Evolutionary conservation across 1,139 yeast genomes (phyloP).

Genomic region (Blastobotrys aristatus): DNA sequence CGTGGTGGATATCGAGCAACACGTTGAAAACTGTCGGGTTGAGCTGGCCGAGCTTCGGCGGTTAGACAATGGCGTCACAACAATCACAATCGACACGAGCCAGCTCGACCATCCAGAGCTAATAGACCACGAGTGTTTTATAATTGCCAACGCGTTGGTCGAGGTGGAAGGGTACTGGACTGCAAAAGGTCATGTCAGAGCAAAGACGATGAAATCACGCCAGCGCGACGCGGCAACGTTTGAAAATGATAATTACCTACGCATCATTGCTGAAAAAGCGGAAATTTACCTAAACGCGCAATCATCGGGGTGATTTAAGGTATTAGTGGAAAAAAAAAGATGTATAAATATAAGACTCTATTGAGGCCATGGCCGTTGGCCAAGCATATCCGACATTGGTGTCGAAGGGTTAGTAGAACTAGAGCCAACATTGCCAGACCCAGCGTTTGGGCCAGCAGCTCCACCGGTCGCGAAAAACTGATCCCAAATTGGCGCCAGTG

Average conservation of each 20-base stretch:
- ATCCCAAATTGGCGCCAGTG: slow-evolving; percentile 72
- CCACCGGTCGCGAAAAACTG: slow-evolving; percentile 47
- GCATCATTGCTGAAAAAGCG: slow-evolving; percentile 5
- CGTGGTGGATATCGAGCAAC: not conserved
- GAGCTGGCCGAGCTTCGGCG: not conserved
- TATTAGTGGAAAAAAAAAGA: not conserved
- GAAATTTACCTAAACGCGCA: slow-evolving; percentile 1
- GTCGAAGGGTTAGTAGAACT: not conserved
- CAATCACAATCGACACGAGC: not conserved
- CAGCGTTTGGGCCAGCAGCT: not conserved
- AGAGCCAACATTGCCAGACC: not conserved
- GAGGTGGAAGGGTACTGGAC: slow-evolving; percentile 13
- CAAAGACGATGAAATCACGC: not conserved
- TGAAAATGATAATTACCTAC: not conserved
- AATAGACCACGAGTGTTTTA: slow-evolving; percentile 1
- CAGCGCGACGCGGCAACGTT: slow-evolving; percentile 1
- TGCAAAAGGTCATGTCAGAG: not conserved
- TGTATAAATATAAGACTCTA: not conserved
- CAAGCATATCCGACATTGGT: slow-evolving; percentile 8
- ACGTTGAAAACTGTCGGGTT: not conserved
- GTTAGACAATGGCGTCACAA: not conserved
- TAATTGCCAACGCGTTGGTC: not conserved
- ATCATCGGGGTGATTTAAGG: not conserved
- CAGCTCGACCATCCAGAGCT: not conserved
- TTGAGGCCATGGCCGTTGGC: slow-evolving; percentile 5